Percentiles rank a stretch among this genome's conserved stretches.
These are phyloP conservation scores for Epichloe sp. DNA, from an alignment of 2,329 filamentous ascomycete genomes.

Conservation along the genomic window DNA sequence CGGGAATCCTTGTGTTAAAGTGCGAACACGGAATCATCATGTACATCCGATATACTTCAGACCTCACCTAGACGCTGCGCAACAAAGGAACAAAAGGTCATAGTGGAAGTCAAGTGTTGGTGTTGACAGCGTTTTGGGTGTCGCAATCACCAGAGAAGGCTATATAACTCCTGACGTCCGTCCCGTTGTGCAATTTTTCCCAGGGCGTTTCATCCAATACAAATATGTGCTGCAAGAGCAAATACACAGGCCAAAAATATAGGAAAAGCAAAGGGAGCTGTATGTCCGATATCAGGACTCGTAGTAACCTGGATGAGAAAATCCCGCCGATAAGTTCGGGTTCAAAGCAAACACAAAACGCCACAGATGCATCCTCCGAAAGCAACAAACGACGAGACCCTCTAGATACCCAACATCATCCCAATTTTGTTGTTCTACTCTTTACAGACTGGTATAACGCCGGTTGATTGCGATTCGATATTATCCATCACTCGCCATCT, in stretches of 20 bases:
- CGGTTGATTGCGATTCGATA: background rate
- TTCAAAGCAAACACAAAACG: background rate
- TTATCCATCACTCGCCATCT: background rate
- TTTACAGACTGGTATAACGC: background rate
- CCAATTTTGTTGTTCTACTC: background rate
- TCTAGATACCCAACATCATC: background rate
- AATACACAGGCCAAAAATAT: background rate
- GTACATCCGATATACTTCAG: too few species aligned
- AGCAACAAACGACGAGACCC: background rate
- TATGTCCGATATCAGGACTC: background rate
- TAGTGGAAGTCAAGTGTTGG: too few species aligned
- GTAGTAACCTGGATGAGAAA: background rate
- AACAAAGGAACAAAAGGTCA: too few species aligned
- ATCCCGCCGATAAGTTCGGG: background rate
- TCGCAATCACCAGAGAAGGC: background rate
- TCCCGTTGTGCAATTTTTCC: background rate
- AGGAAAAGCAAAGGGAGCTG: background rate
- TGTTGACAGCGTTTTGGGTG: background rate
- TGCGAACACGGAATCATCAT: too few species aligned
- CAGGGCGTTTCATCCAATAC: background rate
- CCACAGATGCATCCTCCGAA: constrained; percentile 1
- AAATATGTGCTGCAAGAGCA: background rate
- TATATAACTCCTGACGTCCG: background rate
- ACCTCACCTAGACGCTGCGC: too few species aligned
- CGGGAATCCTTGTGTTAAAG: too few species aligned